Evolutionary conservation across 2,329 filamentous ascomycete species (phyloP).

Genomic region (Aspergillus luchuensis): DNA sequence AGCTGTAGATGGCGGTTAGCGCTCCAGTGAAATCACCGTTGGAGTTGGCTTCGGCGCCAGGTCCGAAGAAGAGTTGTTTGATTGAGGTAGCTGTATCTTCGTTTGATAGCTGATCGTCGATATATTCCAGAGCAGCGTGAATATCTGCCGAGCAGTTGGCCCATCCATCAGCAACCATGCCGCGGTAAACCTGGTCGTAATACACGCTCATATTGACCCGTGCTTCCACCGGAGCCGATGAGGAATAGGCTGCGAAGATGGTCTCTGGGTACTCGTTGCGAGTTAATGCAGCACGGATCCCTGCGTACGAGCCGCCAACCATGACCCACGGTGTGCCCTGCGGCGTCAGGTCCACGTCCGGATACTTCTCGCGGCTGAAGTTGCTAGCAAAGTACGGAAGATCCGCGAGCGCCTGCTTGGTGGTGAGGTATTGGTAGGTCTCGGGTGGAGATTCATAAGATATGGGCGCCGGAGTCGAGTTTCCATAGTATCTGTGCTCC

Average conservation of each 20-base stretch:
- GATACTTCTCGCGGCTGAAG: conserved; percentile 37
- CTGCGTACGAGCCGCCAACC: conserved; percentile 50
- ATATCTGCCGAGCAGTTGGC: conserved; percentile 55
- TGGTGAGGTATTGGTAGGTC: conserved; percentile 46
- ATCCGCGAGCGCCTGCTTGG: conserved; percentile 48
- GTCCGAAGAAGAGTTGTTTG: conserved; percentile 53
- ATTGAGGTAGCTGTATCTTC: conserved; percentile 40
- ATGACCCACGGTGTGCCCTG: conserved; percentile 49
- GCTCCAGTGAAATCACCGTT: conserved; percentile 53
- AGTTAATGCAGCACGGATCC: conserved; percentile 47
- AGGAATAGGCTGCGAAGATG: conserved; percentile 45
- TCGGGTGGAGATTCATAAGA: conserved; percentile 40
- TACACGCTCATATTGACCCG: conserved; percentile 54
- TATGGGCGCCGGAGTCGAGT: conserved; percentile 43
- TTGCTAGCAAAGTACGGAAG: conserved; percentile 48
- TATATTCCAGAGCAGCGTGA: conserved; percentile 51
- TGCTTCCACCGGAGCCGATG: conserved; percentile 51
- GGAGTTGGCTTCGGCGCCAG: conserved; percentile 48
- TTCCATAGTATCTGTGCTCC: conserved; percentile 49
- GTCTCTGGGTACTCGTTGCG: conserved; percentile 47
- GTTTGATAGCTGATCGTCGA: conserved; percentile 50
- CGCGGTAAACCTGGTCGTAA: conserved; percentile 53
- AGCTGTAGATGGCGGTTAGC: conserved; percentile 42
- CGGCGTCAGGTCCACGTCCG: conserved; percentile 42
- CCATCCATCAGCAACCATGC: conserved; percentile 52